phyloP scores from a whole-genome alignment of 2,329 filamentous ascomycete genomes.

The Bisporella sp. region DNA sequence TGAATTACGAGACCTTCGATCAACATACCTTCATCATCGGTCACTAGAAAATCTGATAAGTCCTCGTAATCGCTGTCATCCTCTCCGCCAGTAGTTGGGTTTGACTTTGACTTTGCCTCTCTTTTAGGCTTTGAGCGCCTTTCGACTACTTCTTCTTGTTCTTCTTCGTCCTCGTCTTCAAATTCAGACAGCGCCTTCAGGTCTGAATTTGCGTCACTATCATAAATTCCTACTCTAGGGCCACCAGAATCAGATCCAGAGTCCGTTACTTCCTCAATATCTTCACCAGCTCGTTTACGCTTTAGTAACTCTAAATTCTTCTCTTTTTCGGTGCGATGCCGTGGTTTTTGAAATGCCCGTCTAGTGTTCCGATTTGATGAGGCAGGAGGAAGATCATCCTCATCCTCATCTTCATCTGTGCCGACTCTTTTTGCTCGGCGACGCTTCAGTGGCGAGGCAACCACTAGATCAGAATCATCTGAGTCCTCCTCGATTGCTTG shows the following conservation, averaged over 20 bases:
- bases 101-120: neutral
- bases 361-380: conserved; percentile 13
- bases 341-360: conserved; percentile 8
- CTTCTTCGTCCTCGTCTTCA: conserved; percentile 34
- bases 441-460: conserved; percentile 12
- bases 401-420: neutral
- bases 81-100: conserved; percentile 7
- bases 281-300: conserved; percentile 33
- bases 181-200: conserved; percentile 41
- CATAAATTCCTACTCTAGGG: conserved; percentile 2
- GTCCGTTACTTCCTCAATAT: conserved; percentile 30
- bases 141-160: conserved; percentile 25
- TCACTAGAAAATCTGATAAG: conserved; percentile 51
- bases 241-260: conserved; percentile 15
- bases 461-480: conserved; percentile 5
- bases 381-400: conserved; percentile 6
- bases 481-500: neutral
- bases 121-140: conserved; percentile 6
- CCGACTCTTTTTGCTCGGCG: neutral
- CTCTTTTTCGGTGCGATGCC: conserved; percentile 31
- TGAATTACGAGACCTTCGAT: too few species aligned
- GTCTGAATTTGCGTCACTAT: conserved; percentile 15
- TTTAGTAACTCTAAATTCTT: conserved; percentile 34
- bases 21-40: conserved; percentile 47
- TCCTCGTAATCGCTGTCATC: conserved; percentile 21